Evolutionary conservation across 805 yeast species (phyloP).

Genomic region (Monosporozyma unispora): DNA sequence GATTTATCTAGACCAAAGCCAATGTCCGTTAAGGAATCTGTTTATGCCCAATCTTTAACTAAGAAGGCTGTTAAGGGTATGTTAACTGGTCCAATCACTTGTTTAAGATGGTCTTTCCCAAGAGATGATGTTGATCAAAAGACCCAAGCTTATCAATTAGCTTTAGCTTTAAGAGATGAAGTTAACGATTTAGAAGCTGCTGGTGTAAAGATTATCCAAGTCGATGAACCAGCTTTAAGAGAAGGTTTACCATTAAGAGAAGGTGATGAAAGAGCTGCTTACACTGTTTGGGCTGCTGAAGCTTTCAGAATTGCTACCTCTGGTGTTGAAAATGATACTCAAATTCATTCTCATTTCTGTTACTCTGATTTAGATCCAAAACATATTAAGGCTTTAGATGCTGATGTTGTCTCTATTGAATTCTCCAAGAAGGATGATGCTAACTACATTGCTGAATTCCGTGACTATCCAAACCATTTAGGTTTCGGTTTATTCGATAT

Average conservation of each 20-base stretch:
- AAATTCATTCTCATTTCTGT: constrained; percentile 99
- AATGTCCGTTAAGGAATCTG: constrained; percentile 98
- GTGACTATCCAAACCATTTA: constrained; percentile 98
- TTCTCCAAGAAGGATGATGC: constrained; percentile 99
- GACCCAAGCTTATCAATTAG: constrained; percentile 92
- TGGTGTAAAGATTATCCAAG: constrained; percentile 96
- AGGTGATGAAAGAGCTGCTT: constrained; percentile 92
- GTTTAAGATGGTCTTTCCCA: constrained; percentile 99
- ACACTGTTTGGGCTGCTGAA: constrained; percentile 98
- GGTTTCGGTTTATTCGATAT: constrained; percentile 99
- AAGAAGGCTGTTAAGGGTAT: constrained; percentile 98
- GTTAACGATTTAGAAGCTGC: constrained; percentile 97
- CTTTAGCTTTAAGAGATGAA: constrained; percentile 97
- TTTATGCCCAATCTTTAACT: constrained; percentile 95
- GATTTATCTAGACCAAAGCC: constrained; percentile 97
- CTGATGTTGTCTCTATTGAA: constrained; percentile 98
- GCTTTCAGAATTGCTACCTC: constrained; percentile 99
- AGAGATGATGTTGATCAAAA: constrained; percentile 93
- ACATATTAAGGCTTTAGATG: constrained; percentile 99
- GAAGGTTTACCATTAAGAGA: constrained; percentile 99
- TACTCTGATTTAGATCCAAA: constrained; percentile 99
- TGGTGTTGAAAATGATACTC: constrained; percentile 90
- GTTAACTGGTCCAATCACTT: constrained; percentile 99
- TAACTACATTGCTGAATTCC: constrained; percentile 93
- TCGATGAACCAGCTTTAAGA: constrained; percentile 99